Evolutionary conservation across 768 basidiomycete genomes (phyloP), one percentile per base, ranked within the genome.

Genomic region (Kwoniella pini): DNA sequence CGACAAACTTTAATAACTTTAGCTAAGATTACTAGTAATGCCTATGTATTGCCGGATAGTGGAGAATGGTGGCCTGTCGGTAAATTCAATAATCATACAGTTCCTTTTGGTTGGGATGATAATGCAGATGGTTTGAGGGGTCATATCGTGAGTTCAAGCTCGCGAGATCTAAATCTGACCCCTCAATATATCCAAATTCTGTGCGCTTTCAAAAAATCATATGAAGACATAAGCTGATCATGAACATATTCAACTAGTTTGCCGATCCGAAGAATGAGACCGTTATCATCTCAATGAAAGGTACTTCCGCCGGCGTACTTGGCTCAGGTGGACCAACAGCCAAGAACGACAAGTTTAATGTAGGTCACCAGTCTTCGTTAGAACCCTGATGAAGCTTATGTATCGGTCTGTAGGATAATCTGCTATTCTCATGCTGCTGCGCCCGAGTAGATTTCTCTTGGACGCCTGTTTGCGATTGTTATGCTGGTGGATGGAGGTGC

Each of bases 391-490:
- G n/a, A 54, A 43, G 38, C 53, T 62, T 1, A 67, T 36, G 17
- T 7, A 24, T 12, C 22, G 31, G 17, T 5, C 22, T 24, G 6
- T 57, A 80, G 79, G 94, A 97, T 70, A 98, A 95, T 72, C 80
- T 94, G n/a, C 80, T 98, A 31, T 95, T 95, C 80, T 81, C 91
- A 3, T 98, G 95, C 79, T 98, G 95, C 77, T 98, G 95, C 71
- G 94, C 92, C 1, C 84, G 89, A 6, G 90, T 97, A n/a, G 91
- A 89, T 31, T 90, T 91, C 54, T 90, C 90, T 0, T 98, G 95
- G 95, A 85, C 84, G 19, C 83, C 95, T 0, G 95, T 96, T 0
- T 98, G 95, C 75, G 88, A 85, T 49, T 98, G 95, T 78, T 88
- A 87, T 72, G 81, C 85, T 6, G 85, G 90, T 1, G 80, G 83